phyloP scores from a whole-genome alignment of 495 filamentous ascomycete species.

The Penicillium subrubescens region DNA sequence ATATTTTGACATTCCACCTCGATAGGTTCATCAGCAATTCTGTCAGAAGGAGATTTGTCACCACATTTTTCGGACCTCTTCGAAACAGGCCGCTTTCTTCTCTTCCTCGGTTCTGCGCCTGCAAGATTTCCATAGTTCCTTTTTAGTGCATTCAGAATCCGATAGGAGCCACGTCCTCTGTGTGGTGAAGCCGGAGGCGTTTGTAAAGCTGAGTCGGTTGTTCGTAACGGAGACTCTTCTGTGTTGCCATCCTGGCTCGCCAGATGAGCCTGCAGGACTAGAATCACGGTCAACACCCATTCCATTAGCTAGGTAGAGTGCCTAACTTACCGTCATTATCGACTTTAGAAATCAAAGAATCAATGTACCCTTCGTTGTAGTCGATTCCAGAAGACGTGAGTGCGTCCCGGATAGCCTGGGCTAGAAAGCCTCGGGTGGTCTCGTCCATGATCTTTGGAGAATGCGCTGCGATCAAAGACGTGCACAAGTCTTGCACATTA shows the following conservation, averaged over 20 bases:
- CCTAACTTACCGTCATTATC: slow-evolving; percentile 79
- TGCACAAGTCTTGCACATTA: neutral
- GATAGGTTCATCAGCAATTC: neutral
- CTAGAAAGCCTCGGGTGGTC: slow-evolving; percentile 10
- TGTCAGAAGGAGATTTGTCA: neutral
- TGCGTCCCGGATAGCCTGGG: slow-evolving; percentile 8
- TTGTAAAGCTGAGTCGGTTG: too few relatives aligned
- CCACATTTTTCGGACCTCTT: neutral
- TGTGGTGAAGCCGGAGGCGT: too few relatives aligned
- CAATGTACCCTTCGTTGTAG: neutral
- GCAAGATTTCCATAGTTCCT: too few relatives aligned
- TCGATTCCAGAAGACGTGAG: neutral
- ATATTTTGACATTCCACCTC: neutral
- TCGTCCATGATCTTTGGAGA: slow-evolving; percentile 11
- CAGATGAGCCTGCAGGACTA: slow-evolving; percentile 2
- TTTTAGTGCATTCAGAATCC: too few relatives aligned
- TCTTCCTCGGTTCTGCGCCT: too few relatives aligned
- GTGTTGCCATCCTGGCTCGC: neutral
- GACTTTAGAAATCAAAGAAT: slow-evolving; percentile 11
- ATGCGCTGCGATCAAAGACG: slow-evolving; percentile 1
- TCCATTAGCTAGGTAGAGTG: neutral
- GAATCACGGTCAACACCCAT: neutral
- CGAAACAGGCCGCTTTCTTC: too few relatives aligned
- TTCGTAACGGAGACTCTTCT: too few relatives aligned
- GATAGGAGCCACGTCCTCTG: too few relatives aligned